phyloP scores from a whole-genome alignment of 2,329 filamentous ascomycete species.

The Fusarium sp. region DNA sequence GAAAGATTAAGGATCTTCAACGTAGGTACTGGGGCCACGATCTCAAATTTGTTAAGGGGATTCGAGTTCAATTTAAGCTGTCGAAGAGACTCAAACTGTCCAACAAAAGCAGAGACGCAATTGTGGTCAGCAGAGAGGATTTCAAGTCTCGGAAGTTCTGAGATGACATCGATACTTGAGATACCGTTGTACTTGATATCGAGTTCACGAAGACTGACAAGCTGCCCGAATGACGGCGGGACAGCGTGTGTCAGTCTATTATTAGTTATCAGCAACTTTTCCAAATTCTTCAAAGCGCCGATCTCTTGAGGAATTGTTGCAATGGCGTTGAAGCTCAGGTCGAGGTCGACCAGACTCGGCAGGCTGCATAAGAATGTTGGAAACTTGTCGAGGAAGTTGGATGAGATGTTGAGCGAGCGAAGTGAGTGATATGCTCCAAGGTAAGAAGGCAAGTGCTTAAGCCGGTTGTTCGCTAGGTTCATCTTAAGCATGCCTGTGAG shows the following conservation, averaged over 20 bases:
- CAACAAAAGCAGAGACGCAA: conserved; percentile 87
- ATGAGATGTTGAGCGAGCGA: conserved; percentile 90
- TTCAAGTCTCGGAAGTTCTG: conserved; percentile 86
- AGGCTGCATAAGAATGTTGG: conserved; percentile 87
- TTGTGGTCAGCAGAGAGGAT: conserved; percentile 94
- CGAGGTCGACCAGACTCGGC: conserved; percentile 87
- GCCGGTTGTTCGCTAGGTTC: conserved; percentile 92
- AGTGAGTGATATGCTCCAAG: conserved; percentile 85
- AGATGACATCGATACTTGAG: conserved; percentile 87
- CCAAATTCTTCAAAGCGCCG: conserved; percentile 81
- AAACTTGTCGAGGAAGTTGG: conserved; percentile 89
- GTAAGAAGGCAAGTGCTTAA: conserved; percentile 82
- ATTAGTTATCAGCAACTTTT: conserved; percentile 95
- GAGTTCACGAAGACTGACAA: conserved; percentile 86
- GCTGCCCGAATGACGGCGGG: conserved; percentile 77
- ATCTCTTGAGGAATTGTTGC: conserved; percentile 80
- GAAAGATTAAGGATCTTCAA: conserved; percentile 90
- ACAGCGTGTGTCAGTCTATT: conserved; percentile 85
- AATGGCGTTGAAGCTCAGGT: conserved; percentile 97
- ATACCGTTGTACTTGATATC: conserved; percentile 96
- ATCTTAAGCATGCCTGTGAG: conserved; percentile 85
- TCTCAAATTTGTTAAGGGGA: conserved; percentile 92
- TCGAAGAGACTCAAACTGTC: conserved; percentile 86
- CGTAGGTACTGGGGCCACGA: conserved; percentile 80
- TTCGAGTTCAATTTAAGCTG: conserved; percentile 93